Percentiles rank a stretch among this genome's conserved stretches.
Evolutionary conservation across 352 stramenopile genomes (phyloP).

Genomic region (Phytophthora pistaciae): DNA sequence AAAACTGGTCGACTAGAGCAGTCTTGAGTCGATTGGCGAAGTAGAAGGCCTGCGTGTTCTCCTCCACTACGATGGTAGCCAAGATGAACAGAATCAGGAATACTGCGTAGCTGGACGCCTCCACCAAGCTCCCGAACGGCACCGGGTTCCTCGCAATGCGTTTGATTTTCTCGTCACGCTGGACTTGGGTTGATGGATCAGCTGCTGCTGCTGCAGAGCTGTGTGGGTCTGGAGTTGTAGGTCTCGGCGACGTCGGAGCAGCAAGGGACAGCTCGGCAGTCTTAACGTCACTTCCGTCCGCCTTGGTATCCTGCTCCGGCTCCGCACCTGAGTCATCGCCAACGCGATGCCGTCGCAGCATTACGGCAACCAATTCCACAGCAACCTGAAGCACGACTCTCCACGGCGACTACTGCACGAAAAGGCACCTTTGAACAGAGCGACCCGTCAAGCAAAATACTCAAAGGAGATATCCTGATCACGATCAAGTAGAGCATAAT

Average conservation of each 20-base stretch:
- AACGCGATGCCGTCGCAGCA: constrained; percentile 50
- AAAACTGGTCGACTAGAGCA: constrained; percentile 57
- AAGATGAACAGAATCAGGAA: constrained; percentile 73
- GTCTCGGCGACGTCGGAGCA: constrained; percentile 19
- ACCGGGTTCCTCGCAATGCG: constrained; percentile 43
- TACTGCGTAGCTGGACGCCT: constrained; percentile 55
- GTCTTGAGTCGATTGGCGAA: constrained; percentile 65
- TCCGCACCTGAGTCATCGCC: constrained; percentile 23
- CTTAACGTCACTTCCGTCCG: constrained; percentile 24
- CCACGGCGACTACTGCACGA: constrained; percentile 1
- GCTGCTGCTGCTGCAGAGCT: constrained; percentile 7
- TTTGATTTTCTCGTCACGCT: constrained; percentile 52
- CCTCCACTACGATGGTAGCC: constrained; percentile 55
- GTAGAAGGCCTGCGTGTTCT: constrained; percentile 65
- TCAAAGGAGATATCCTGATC: background rate
- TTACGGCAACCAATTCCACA: constrained; percentile 7
- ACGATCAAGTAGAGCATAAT: constrained; percentile 3
- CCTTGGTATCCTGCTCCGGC: constrained; percentile 24
- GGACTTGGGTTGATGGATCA: constrained; percentile 19
- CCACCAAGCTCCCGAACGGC: constrained; percentile 62
- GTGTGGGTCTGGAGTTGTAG: constrained; percentile 5
- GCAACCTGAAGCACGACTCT: constrained; percentile 16
- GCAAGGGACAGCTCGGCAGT: constrained; percentile 41
- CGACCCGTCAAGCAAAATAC: constrained; percentile 2
- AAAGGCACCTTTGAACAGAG: constrained; percentile 20